These are phyloP conservation scores for Lactarius tabidus DNA, from an alignment of 768 basidiomycete species.

Conservation along the genomic window DNA sequence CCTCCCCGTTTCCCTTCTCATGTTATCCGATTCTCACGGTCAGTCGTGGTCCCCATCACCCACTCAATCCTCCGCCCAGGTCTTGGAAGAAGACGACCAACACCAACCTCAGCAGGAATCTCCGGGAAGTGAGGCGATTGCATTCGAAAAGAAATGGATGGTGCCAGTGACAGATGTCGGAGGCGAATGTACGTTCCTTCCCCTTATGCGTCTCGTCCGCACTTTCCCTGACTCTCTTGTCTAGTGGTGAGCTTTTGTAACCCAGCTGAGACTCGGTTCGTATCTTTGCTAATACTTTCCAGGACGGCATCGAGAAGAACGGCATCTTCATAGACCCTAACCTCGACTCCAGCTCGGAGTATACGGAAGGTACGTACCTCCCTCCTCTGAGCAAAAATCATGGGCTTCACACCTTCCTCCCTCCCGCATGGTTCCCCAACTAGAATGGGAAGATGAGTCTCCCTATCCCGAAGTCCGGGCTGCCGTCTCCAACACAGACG, in stretches of 20 bases:
- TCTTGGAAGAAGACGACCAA: constrained; percentile 3
- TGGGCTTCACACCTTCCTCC: not conserved
- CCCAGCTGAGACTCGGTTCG: not conserved
- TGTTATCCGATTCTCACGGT: not conserved
- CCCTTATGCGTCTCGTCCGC: too few relatives aligned
- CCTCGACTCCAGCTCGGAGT: constrained; percentile 21
- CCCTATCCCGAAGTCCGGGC: constrained; percentile 83
- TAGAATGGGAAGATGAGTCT: constrained; percentile 58
- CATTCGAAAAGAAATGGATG: constrained; percentile 24
- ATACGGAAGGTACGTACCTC: constrained; percentile 16
- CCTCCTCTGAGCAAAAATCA: not conserved
- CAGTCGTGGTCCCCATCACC: not conserved
- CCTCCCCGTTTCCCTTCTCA: not conserved
- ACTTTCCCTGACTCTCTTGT: not conserved
- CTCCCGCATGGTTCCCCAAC: not conserved
- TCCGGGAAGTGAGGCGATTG: not conserved
- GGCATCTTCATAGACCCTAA: constrained; percentile 25
- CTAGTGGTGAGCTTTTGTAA: constrained; percentile 22
- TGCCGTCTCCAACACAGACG: constrained; percentile 70
- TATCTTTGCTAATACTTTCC: not conserved
- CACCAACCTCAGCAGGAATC: not conserved
- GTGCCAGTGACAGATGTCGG: constrained; percentile 18
- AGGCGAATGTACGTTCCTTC: constrained; percentile 1
- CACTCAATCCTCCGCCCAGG: constrained; percentile 2
- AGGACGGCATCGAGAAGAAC: constrained; percentile 21